phyloP scores from a whole-genome alignment of 2,329 filamentous ascomycete genomes.

The Metarhizium robertsii region DNA sequence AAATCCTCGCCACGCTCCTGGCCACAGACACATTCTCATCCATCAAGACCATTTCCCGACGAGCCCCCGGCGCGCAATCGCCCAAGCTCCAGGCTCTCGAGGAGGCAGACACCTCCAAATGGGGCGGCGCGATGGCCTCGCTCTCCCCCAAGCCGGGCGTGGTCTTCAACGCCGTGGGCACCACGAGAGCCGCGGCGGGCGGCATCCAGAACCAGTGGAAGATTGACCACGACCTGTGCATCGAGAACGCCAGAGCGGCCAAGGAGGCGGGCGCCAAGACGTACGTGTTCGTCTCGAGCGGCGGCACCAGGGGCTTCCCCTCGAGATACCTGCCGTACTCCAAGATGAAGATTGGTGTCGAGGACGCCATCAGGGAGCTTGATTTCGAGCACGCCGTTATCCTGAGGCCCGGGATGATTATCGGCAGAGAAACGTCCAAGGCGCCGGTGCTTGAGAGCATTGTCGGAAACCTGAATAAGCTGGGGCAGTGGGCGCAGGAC shows the following conservation, averaged over 20 bases:
- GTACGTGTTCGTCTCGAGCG: slow-evolving; percentile 67
- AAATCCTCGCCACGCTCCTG: slow-evolving; percentile 61
- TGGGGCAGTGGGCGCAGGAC: neutral
- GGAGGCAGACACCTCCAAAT: slow-evolving; percentile 58
- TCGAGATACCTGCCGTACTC: slow-evolving; percentile 38
- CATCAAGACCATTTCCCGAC: slow-evolving; percentile 58
- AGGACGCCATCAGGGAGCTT: slow-evolving; percentile 63
- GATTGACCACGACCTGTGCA: slow-evolving; percentile 80
- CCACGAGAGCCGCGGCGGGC: slow-evolving; percentile 67
- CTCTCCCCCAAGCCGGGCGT: slow-evolving; percentile 47
- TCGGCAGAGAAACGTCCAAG: slow-evolving; percentile 36
- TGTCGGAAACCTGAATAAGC: neutral
- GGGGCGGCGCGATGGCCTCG: slow-evolving; percentile 51
- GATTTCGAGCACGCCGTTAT: slow-evolving; percentile 74
- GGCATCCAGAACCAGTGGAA: slow-evolving; percentile 72
- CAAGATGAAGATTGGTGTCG: slow-evolving; percentile 80
- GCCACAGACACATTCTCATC: slow-evolving; percentile 39
- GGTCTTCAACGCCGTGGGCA: slow-evolving; percentile 73
- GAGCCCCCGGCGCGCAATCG: slow-evolving; percentile 45
- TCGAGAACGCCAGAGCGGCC: slow-evolving; percentile 67
- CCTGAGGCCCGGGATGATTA: slow-evolving; percentile 62
- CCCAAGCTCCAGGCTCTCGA: slow-evolving; percentile 53
- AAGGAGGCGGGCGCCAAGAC: slow-evolving; percentile 62
- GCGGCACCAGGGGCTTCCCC: slow-evolving; percentile 33
- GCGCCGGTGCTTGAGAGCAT: neutral